Percentiles rank a stretch among this genome's conserved stretches.
Evolutionary conservation across 495 filamentous ascomycete species (phyloP).

Genomic region (Podospora pseudopauciseta): DNA sequence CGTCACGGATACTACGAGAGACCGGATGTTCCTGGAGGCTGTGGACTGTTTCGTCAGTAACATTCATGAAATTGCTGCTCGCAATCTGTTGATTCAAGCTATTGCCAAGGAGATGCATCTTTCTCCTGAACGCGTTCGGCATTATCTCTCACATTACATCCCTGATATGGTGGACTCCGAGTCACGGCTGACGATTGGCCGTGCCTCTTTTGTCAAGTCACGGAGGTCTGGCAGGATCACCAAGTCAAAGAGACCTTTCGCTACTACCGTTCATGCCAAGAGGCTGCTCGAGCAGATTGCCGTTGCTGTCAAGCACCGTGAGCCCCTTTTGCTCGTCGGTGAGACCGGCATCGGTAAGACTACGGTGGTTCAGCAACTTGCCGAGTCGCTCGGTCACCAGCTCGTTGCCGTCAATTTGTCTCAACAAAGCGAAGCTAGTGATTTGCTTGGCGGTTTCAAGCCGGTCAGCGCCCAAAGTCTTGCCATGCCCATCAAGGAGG

Average conservation of each 20-base stretch:
- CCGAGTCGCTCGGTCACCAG: conserved; percentile 72
- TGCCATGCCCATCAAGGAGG: conserved; percentile 84
- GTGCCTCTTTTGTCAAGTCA: conserved; percentile 54
- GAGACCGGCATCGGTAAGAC: conserved; percentile 99
- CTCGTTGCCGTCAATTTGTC: conserved; percentile 91
- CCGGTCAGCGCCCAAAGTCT: conserved; percentile 86
- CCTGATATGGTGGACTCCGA: conserved; percentile 60
- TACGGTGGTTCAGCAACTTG: conserved; percentile 87
- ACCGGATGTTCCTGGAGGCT: conserved; percentile 86
- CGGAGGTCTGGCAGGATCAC: conserved; percentile 38
- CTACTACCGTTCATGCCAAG: conserved; percentile 67
- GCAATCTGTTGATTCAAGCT: conserved; percentile 55
- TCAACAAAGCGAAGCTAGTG: conserved; percentile 92
- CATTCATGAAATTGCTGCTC: conserved; percentile 62
- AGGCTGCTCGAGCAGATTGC: conserved; percentile 80
- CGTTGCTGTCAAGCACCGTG: conserved; percentile 72
- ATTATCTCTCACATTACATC: conserved; percentile 64
- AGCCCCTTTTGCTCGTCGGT: conserved; percentile 89
- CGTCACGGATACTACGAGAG: conserved; percentile 66
- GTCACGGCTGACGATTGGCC: conserved; percentile 60
- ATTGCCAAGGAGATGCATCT: conserved; percentile 85
- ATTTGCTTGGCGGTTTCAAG: conserved; percentile 93
- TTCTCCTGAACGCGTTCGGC: conserved; percentile 69
- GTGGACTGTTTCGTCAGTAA: conserved; percentile 83
- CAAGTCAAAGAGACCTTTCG: conserved; percentile 59